These are phyloP conservation scores for Globisporangium spinosum DNA, from an alignment of 352 stramenopile genomes.

Conservation along the genomic window DNA sequence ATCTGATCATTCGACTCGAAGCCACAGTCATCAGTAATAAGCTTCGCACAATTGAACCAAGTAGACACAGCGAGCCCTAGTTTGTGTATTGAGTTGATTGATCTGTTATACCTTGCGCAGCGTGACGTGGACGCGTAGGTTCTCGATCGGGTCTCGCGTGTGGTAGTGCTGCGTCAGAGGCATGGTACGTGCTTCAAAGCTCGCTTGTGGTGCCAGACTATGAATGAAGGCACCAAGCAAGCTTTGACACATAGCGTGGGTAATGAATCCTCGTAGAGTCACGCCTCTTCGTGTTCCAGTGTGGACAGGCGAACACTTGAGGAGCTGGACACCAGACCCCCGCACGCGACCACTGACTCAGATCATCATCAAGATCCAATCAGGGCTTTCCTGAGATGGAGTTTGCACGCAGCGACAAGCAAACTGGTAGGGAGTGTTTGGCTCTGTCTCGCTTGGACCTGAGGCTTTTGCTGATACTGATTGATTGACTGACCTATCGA, in stretches of 20 bases:
- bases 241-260: background rate
- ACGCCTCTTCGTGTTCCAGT: slow-evolving; percentile 4
- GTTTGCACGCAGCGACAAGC: background rate
- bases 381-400: background rate
- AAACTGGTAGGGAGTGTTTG: background rate
- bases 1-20: slow-evolving; percentile 7
- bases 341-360: background rate
- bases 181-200: slow-evolving; percentile 15
- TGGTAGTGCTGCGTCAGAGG: slow-evolving; percentile 58
- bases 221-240: background rate
- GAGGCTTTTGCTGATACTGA: background rate
- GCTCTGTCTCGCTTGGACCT: background rate
- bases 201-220: background rate
- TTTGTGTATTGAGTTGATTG: background rate
- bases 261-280: background rate
- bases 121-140: slow-evolving; percentile 49
- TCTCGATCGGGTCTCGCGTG: slow-evolving; percentile 71
- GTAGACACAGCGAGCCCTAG: background rate
- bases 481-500: too few relatives aligned
- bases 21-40: background rate
- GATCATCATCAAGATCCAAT: background rate
- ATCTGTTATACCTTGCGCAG: slow-evolving; percentile 47
- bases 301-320: background rate
- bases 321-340: background rate
- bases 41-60: background rate